Evolutionary conservation across 441 rosid species (phyloP), one percentile per base, ranked within the genome.

Genomic region (Geranium incanum): DNA sequence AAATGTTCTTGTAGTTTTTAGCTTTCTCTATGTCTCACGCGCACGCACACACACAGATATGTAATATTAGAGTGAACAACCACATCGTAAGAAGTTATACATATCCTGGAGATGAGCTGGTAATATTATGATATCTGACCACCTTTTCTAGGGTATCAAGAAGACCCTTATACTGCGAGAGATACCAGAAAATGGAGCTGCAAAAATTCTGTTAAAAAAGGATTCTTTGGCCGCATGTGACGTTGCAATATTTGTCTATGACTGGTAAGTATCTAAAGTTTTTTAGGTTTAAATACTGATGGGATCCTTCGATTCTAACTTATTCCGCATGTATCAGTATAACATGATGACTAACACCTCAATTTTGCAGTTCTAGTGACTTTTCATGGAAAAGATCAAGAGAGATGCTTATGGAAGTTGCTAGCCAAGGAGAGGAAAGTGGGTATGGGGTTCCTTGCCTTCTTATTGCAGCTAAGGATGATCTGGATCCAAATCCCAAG

Each of bases 391-490:
- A 82, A 83, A 85, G 78, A 76, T 78, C 95, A 37, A 85, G 85
- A 62, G 90, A 89, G 76, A 77, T 87, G 71, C 83, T 89, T 68
- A 81, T 86, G 78, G 95, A 85, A 76, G 83, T 87, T 67, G 90
- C 90, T 28, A 84, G 85, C 75, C 81, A 73, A 70, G 95, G 92
- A 57, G 92, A 89, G 78, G 75, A 81, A 62, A 86, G 80, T 23
- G 85, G 90, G 59, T 72, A 81, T 63, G 88, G 82, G 69, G 86
- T 79, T 64, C 95, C 95, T 5, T 89, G 92, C 80, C 84, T 87
- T 43, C 86, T 89, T 59, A 78, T 89, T 67, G 90, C 95, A 0
- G 89, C 95, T 2, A 89, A 89, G 78, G 91, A 87, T 80, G 95
- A 89, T 80, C 76, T 87, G 73, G 85, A 82, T 73, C 82, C 95